Base-by-base conservation (phyloP, 805 yeast species). In the Starmera pachycereana region DNA sequence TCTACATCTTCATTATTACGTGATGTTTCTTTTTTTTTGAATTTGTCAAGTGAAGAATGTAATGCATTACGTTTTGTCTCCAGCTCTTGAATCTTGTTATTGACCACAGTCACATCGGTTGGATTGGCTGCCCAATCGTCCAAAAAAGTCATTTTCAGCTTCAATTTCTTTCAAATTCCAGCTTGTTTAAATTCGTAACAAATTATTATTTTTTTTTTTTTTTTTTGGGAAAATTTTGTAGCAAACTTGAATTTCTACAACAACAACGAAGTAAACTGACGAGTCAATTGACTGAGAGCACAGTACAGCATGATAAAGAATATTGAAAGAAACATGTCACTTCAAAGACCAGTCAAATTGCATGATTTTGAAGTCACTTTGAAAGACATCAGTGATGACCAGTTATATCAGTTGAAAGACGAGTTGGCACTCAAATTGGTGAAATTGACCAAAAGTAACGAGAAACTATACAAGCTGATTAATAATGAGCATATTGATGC, bases 381-480 rank as follows among this genome's bases (percentile, higher is more conserved):
- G n/a, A 67, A 65, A 14, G 78, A 74, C 2, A 66, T 78, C 22
- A 57, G 76, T 0, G 74, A 69, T 33, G 71, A 62, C 3, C 69
- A 72, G 38, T 48, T 74, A 33, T 37, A 47, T 8, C 42, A 50
- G 1, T 52, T 69, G 14, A 53, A 58, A 33, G 36, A 42, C 12
- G 64, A 62, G 41, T 49, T 73, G n/a, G 41, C 42, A 12, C 62
- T 58, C 34, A 71, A 81, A 13, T 52, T 76, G 13, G 41, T 45
- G 4, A 76, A 74, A 51, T 53, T 80, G 37, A 48, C 60, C 35
- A 72, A 70, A 35, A 75, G 86, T 1, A 80, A 78, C 47, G 54
- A 57, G 25, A 59, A 70, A 34, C 63, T 81, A 52, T 43, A 49
- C 12, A 53, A 57, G n/a, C 69, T 73, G 41, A 58, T 74, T 13